Evolutionary conservation across 768 basidiomycete species (phyloP), one percentile per base, ranked within the genome.

Genomic region (Mycena kentingensis): DNA sequence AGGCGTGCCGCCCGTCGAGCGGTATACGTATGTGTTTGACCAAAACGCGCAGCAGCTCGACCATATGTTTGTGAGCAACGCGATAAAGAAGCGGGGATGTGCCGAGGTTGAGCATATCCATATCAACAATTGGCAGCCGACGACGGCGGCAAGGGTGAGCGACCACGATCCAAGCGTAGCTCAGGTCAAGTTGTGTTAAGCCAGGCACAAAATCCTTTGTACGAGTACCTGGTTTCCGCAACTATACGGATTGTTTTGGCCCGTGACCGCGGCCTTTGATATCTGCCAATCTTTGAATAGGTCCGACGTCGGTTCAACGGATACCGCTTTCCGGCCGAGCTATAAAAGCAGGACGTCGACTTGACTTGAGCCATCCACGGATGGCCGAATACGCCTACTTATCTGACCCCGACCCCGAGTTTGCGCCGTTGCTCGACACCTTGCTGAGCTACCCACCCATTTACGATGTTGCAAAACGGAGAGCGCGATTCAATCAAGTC

Each of bases 101-200:
- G 70, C 71, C 11, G 65, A 77, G 49, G 76, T 79, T 32, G 78
- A 85, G 55, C 82, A 85, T 54, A 72, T 85, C 21, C 83, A 85
- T 63, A 74, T 82, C 27, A 85, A 85, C 59, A 82, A 77, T 47
- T 83, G 81, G 81, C 70, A 78, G 11, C 62, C 72, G 16, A 69
- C 69, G 3, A 56, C 74, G 8, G 65, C 67, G 21, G 70, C 61
- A 25, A 70, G 81, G 13, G 70, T 77, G 34, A 82, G 81, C 51
- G 83, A 84, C 61, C 83, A 85, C 55, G 83, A 85, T 66, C 83
- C 83, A 28, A 79, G 77, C 7, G 80, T 83, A 8, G 81, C 73
- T 24, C 69, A 66, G 45, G 66, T 85, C 45, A 70, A 70, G 46
- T 62, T 85, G 8, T 82, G 82, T 60, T 76, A 66, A 49, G 34